Percentiles rank a stretch among this genome's conserved stretches.
phyloP scores from a whole-genome alignment of 768 basidiomycete species.

The Tremella yokohamensis region DNA sequence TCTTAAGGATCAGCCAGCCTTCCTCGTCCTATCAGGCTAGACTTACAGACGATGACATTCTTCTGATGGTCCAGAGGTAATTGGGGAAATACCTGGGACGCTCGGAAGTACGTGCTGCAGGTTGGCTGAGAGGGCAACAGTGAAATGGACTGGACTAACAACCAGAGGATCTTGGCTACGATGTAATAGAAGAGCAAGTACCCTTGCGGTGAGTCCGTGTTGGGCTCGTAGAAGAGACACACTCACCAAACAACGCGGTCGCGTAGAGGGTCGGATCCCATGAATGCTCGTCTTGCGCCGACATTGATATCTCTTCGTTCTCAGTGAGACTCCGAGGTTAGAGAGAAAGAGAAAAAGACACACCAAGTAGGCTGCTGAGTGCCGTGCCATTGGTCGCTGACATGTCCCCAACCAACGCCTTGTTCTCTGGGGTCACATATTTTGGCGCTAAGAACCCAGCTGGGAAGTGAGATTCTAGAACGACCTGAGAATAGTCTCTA shows the following conservation, averaged over 20 bases:
- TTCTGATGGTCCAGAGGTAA: constrained; percentile 23
- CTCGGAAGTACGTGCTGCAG: constrained; percentile 9
- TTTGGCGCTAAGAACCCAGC: constrained; percentile 30
- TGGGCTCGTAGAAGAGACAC: background rate
- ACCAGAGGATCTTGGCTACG: constrained; percentile 14
- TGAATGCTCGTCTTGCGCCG: constrained; percentile 19
- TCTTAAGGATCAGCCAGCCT: constrained; percentile 14
- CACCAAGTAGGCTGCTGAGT: constrained; percentile 24
- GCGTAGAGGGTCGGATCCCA: constrained; percentile 36
- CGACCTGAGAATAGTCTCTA: constrained; percentile 22
- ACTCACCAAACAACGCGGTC: constrained; percentile 25
- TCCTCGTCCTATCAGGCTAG: background rate
- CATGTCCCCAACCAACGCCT: constrained; percentile 12
- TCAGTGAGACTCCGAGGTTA: background rate
- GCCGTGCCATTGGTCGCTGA: constrained; percentile 11
- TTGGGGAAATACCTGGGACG: constrained; percentile 6
- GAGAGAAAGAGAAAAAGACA: background rate
- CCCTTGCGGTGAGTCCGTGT: background rate
- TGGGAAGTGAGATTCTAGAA: constrained; percentile 25
- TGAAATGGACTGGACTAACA: constrained; percentile 12
- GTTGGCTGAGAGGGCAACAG: background rate
- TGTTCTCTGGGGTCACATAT: constrained; percentile 30
- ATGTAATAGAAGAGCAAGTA: constrained; percentile 31
- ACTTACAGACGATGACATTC: constrained; percentile 37
- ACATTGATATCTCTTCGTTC: constrained; percentile 28